A percentile compares a stretch with the other conserved stretches of the same genome.
phyloP scores from a whole-genome alignment of 1,139 yeast species.

The Debaryomyces sp. region DNA sequence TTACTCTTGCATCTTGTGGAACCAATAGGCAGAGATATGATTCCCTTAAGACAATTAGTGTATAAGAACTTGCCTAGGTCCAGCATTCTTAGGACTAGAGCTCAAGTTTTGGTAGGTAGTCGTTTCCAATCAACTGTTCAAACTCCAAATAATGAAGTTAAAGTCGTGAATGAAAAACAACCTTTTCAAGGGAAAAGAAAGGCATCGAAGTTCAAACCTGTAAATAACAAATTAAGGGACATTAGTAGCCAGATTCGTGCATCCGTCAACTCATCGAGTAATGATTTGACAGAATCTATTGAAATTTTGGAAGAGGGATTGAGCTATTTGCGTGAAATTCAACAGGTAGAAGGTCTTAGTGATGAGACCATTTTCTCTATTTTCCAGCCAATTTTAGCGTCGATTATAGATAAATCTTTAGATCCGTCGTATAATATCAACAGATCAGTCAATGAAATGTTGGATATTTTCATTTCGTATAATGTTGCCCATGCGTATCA shows the following conservation, averaged over 20 bases:
- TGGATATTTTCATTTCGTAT: conserved; percentile 31
- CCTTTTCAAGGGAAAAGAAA: conserved; percentile 9
- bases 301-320: conserved; percentile 49
- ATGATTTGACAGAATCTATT: conserved; percentile 31
- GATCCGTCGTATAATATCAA: conserved; percentile 14
- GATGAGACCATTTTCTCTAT: conserved; percentile 25
- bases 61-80: conserved; percentile 20
- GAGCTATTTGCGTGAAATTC: conserved; percentile 41
- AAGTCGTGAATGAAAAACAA: conserved; percentile 3
- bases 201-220: conserved; percentile 7
- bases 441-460: conserved; percentile 23
- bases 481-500: conserved; percentile 38
- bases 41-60: conserved; percentile 24
- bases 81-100: conserved; percentile 13
- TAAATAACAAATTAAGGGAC: conserved; percentile 32
- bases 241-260: conserved; percentile 34
- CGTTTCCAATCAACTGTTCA: conserved; percentile 19
- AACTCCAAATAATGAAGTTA: conserved; percentile 9
- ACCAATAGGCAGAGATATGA: conserved; percentile 15
- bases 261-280: conserved; percentile 23
- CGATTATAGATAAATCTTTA: conserved; percentile 25
- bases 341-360: conserved; percentile 34
- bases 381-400: conserved; percentile 31
- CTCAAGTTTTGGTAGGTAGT: conserved; percentile 11
- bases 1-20: background rate